Evolutionary conservation across 257 asterid genomes (phyloP), one percentile per base, ranked within the genome.

Genomic region (Gentiana dahurica): DNA sequence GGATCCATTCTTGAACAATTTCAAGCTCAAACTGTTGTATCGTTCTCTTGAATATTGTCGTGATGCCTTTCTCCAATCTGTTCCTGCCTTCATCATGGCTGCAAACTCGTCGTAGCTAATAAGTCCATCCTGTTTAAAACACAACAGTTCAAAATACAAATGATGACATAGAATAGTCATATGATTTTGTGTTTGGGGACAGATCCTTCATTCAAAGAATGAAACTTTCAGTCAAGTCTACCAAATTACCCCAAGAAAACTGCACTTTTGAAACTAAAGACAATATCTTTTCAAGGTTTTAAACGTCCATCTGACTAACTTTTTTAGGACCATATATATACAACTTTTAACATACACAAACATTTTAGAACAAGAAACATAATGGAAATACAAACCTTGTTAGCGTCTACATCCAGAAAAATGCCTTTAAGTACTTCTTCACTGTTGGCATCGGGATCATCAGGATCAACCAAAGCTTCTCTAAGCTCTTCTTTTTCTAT

Each of bases 21-120:
- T 78, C 82, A 81, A 65, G 85, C 94, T 87, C 54, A 87, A 81
- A 66, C 76, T 81, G 73, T 79, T 81, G 75, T 84, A 81, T 60
- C 83, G 74, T 61, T 81, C 84, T 0, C 94, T 60, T 15, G 84
- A 77, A 68, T 74, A 77, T 53, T 77, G 84, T 67, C 84, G 68
- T 12, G 84, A 77, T 53, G 89, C 94, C 61, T 84, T 87, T 66
- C 94, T 75, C 95, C 95, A 87, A 68, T 87, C 94, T 3, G 94
- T 87, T 8, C 94, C 94, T 0, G 94, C 81, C 69, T 84, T 87
- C 95, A 87, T 84, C 95, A 87, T 84, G 2, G 83, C 62, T 12
- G 86, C 81, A 24, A 87, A 87, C 69, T 87, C 95, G 63, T 87
- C 86, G 1, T 79, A 87, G 61, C 95, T 79, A 70, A 86, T 87